Conservation (phyloP, 2,329 filamentous ascomycete genomes). For the Ophiostoma sp. region DNA sequence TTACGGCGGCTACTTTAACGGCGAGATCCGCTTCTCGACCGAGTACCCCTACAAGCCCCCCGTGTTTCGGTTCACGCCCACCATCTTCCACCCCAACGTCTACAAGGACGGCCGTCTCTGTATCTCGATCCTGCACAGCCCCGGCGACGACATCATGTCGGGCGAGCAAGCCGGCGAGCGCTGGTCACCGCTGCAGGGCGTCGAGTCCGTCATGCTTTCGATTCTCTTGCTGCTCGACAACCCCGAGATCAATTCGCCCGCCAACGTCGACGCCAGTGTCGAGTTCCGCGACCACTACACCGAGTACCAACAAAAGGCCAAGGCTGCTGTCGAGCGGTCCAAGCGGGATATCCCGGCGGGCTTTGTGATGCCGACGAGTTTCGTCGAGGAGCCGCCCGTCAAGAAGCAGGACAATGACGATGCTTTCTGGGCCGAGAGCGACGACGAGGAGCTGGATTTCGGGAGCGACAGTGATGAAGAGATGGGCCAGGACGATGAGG, state of each 20-base stretch:
- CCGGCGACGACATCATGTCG: slow-evolving; percentile 89
- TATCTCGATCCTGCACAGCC: slow-evolving; percentile 92
- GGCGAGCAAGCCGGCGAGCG: slow-evolving; percentile 87
- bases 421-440: slow-evolving; percentile 79
- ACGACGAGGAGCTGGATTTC: slow-evolving; percentile 76
- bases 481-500: slow-evolving; percentile 60
- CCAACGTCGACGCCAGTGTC: slow-evolving; percentile 90
- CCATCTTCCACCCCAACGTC: slow-evolving; percentile 90
- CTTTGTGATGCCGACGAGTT: slow-evolving; percentile 77
- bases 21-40: slow-evolving; percentile 79
- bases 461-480: slow-evolving; percentile 67
- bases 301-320: slow-evolving; percentile 57
- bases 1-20: slow-evolving; percentile 89
- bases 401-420: slow-evolving; percentile 70
- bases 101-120: slow-evolving; percentile 88
- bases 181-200: slow-evolving; percentile 91
- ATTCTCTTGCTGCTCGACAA: slow-evolving; percentile 91
- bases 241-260: slow-evolving; percentile 88
- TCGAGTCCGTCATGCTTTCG: slow-evolving; percentile 91
- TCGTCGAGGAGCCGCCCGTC: slow-evolving; percentile 60
- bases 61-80: slow-evolving; percentile 77
- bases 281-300: slow-evolving; percentile 73
- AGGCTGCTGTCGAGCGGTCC: slow-evolving; percentile 67
- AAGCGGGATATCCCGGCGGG: slow-evolving; percentile 77
- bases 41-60: slow-evolving; percentile 92